These are phyloP conservation scores for Zasmidium angulare DNA, from an alignment of 2,329 filamentous ascomycete species.

Conservation along the genomic window DNA sequence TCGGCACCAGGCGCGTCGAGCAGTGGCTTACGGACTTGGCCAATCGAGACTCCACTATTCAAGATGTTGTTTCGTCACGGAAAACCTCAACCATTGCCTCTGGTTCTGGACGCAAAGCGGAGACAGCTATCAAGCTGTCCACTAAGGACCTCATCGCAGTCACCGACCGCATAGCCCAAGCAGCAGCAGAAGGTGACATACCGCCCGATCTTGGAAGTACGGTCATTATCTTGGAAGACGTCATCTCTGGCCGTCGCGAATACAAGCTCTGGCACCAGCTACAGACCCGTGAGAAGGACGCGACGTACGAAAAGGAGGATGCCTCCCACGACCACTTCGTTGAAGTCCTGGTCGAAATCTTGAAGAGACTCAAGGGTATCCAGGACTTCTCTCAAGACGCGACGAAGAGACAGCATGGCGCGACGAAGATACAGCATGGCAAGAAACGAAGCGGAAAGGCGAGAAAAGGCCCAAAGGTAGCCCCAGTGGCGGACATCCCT, in stretches of 20 bases:
- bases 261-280: neutral
- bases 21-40: slow-evolving; percentile 5
- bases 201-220: neutral
- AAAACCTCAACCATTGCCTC: too few species aligned
- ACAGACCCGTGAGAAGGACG: neutral
- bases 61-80: neutral
- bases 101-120: too few species aligned
- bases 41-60: neutral
- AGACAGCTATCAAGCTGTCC: neutral
- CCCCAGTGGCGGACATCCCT: too few species aligned
- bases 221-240: neutral
- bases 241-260: neutral
- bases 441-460: neutral
- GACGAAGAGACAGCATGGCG: neutral
- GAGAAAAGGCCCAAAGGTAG: neutral
- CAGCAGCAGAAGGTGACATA: neutral
- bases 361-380: neutral
- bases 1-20: neutral
- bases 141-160: neutral
- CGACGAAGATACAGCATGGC: neutral
- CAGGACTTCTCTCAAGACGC: neutral
- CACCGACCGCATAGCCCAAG: neutral
- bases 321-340: neutral
- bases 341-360: neutral
- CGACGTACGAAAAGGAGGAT: neutral